Conservation (phyloP, 805 yeast species). For the Naumovozyma dairenensis region DNA sequence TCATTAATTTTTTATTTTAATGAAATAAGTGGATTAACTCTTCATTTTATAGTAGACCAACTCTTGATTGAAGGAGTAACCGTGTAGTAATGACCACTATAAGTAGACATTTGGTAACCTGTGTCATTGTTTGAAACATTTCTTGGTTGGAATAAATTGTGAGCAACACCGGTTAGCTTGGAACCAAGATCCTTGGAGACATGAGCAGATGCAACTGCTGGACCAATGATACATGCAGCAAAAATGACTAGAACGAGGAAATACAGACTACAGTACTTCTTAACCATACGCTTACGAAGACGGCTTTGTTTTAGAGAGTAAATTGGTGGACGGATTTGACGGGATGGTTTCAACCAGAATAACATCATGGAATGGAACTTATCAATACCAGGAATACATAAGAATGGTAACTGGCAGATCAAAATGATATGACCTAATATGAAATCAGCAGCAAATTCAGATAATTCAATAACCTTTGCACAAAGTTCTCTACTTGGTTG, state of each 20-base stretch:
- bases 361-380: conserved; percentile 97
- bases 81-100: conserved; percentile 32
- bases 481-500: conserved; percentile 93
- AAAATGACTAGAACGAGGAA: conserved; percentile 60
- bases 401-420: conserved; percentile 80
- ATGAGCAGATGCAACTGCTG: conserved; percentile 71
- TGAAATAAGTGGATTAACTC: background rate
- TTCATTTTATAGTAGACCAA: conserved; percentile 41
- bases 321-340: conserved; percentile 96
- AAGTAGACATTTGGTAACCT: conserved; percentile 36
- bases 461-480: conserved; percentile 88
- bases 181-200: conserved; percentile 30
- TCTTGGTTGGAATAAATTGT: conserved; percentile 87
- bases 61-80: conserved; percentile 42
- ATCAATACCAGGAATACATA: conserved; percentile 80
- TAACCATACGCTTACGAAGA: conserved; percentile 94
- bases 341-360: conserved; percentile 96
- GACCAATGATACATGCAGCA: conserved; percentile 74
- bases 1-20: no score
- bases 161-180: conserved; percentile 32
- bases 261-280: conserved; percentile 80
- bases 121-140: conserved; percentile 77
- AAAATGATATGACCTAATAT: conserved; percentile 82
- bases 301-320: conserved; percentile 93
- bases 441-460: conserved; percentile 95